Percentiles rank a stretch among this genome's conserved stretches.
Evolutionary conservation across 2,329 filamentous ascomycete species (phyloP).

Genomic region (Huntiella decipiens): DNA sequence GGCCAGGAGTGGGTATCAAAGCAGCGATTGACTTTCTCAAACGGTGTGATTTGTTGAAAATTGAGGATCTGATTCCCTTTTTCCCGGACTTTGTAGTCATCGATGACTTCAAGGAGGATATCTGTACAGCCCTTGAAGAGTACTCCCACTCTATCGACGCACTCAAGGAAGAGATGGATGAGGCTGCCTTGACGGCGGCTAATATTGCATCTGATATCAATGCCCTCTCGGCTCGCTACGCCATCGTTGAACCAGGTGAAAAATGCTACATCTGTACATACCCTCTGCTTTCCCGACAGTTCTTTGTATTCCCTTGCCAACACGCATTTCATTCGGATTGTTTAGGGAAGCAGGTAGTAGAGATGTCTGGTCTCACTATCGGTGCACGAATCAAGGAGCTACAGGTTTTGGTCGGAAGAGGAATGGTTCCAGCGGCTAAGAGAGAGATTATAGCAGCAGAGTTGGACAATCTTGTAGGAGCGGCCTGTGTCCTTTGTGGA

Average conservation of each 20-base stretch:
- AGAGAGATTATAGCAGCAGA: slow-evolving; percentile 73
- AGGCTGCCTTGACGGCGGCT: slow-evolving; percentile 67
- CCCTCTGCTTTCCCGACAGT: slow-evolving; percentile 73
- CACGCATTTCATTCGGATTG: slow-evolving; percentile 96
- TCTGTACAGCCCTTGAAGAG: slow-evolving; percentile 80
- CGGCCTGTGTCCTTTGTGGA: slow-evolving; percentile 80
- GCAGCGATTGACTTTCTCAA: slow-evolving; percentile 84
- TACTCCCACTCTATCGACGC: slow-evolving; percentile 81
- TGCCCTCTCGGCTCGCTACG: slow-evolving; percentile 71
- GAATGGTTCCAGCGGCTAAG: slow-evolving; percentile 46
- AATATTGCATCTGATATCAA: slow-evolving; percentile 85
- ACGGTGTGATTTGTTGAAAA: slow-evolving; percentile 75
- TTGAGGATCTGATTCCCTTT: slow-evolving; percentile 94
- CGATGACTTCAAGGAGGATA: slow-evolving; percentile 97
- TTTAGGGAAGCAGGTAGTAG: slow-evolving; percentile 66
- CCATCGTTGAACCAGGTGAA: slow-evolving; percentile 91
- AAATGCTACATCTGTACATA: slow-evolving; percentile 77
- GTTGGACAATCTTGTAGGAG: slow-evolving; percentile 78
- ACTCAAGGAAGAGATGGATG: slow-evolving; percentile 88
- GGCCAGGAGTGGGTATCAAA: slow-evolving; percentile 53
- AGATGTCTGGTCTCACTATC: slow-evolving; percentile 58
- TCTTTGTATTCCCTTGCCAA: slow-evolving; percentile 97
- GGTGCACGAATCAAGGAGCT: slow-evolving; percentile 67
- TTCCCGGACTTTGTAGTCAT: slow-evolving; percentile 98
- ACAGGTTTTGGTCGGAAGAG: slow-evolving; percentile 66